Percentiles rank a stretch among this genome's conserved stretches.
These are phyloP conservation scores for Russula dissimulans DNA, from an alignment of 768 basidiomycete species.

Conservation along the genomic window DNA sequence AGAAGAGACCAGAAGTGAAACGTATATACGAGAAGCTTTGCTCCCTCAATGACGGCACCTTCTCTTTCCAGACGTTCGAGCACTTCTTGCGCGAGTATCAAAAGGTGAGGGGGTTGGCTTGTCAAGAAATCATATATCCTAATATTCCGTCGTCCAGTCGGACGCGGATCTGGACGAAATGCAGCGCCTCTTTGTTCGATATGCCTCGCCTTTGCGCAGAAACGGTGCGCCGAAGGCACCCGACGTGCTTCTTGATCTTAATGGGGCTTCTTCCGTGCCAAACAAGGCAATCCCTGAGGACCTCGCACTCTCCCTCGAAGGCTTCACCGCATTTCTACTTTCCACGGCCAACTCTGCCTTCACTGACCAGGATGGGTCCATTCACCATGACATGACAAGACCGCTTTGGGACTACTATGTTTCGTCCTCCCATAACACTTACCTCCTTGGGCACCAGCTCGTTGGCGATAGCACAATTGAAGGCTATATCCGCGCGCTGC, in stretches of 20 bases:
- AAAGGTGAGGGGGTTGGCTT: slow-evolving; percentile 35
- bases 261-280: slow-evolving; percentile 1
- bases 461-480: slow-evolving; percentile 86
- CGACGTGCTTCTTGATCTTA: slow-evolving; percentile 21
- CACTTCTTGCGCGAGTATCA: slow-evolving; percentile 45
- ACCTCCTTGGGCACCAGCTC: slow-evolving; percentile 78
- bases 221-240: slow-evolving; percentile 11
- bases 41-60: slow-evolving; percentile 25
- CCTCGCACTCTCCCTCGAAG: slow-evolving; percentile 39
- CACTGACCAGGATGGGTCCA: slow-evolving; percentile 40
- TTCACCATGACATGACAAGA: slow-evolving; percentile 79
- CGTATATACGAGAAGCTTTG: slow-evolving; percentile 43
- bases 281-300: slow-evolving; percentile 1
- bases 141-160: slow-evolving; percentile 23
- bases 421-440: slow-evolving; percentile 89
- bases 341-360: slow-evolving; percentile 68
- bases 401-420: slow-evolving; percentile 85
- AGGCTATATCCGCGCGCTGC: slow-evolving; percentile 83
- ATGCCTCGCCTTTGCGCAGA: slow-evolving; percentile 22
- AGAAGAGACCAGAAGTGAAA: slow-evolving; percentile 77
- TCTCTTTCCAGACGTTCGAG: slow-evolving; percentile 35
- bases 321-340: slow-evolving; percentile 70
- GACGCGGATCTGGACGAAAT: slow-evolving; percentile 25
- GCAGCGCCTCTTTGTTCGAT: slow-evolving; percentile 32
- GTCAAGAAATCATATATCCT: slow-evolving; percentile 17